Evolutionary conservation across 225 moss, liverwort and hornwort species (phyloP).

Genomic region (Pseudoscleropodium purum): DNA sequence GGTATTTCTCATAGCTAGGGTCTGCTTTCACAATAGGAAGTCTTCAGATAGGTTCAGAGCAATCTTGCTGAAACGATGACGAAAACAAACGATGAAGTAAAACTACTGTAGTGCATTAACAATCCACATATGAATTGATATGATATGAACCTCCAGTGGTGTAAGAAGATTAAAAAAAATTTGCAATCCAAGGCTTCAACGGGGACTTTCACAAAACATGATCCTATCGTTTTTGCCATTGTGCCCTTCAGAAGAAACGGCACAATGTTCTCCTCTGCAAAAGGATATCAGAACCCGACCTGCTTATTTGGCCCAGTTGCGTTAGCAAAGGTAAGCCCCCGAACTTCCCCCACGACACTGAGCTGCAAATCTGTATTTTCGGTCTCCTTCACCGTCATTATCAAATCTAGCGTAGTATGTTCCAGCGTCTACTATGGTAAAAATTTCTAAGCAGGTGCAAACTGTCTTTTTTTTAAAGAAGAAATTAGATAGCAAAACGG

Average conservation of each 20-base stretch:
- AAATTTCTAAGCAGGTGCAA: not conserved
- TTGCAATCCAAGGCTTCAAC: not conserved
- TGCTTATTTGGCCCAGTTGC: not conserved
- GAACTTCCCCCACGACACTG: not conserved
- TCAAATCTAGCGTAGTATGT: not conserved
- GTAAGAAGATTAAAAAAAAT: not conserved
- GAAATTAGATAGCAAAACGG: not conserved
- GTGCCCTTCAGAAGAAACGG: not conserved
- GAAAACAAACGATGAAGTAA: not conserved
- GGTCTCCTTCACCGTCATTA: not conserved
- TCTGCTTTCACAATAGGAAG: not conserved
- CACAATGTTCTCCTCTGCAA: not conserved
- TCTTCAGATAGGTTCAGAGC: not conserved
- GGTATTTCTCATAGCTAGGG: not conserved
- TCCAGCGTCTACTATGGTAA: not conserved
- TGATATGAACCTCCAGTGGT: not conserved
- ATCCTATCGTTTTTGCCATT: not conserved
- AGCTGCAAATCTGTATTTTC: not conserved
- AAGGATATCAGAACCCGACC: not conserved
- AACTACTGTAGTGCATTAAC: not conserved
- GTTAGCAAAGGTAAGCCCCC: not conserved
- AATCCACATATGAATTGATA: too few relatives aligned
- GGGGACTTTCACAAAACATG: not conserved
- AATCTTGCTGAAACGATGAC: too few relatives aligned
- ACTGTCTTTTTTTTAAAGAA: not conserved